Evolutionary conservation across 805 yeast genomes (phyloP).

Genomic region (Yamadazyma paraphyllophila): DNA sequence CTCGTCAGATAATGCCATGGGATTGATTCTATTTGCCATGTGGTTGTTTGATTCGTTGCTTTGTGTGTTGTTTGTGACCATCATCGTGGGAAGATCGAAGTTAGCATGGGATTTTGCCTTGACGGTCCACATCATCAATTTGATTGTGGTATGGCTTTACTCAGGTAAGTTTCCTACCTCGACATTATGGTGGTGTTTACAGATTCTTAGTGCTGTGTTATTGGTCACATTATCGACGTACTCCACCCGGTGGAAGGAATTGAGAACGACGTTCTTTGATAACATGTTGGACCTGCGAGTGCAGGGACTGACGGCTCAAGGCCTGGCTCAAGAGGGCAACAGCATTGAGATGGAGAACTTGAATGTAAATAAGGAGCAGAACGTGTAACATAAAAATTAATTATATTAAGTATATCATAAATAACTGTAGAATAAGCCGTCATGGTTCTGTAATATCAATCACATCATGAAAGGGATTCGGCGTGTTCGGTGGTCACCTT

Average conservation of each 20-base stretch:
- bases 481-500: background rate
- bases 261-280: conserved; percentile 86
- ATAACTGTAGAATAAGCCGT: no score
- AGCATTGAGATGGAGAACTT: conserved; percentile 12
- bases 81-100: conserved; percentile 89
- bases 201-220: conserved; percentile 60
- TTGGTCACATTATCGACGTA: conserved; percentile 84
- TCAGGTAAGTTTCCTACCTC: conserved; percentile 67
- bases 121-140: conserved; percentile 83
- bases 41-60: conserved; percentile 85
- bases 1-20: conserved; percentile 73
- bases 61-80: conserved; percentile 78
- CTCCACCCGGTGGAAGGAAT: conserved; percentile 88
- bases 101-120: conserved; percentile 95
- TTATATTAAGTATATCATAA: no score
- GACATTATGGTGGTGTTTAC: conserved; percentile 83
- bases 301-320: conserved; percentile 22
- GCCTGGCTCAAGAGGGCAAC: conserved; percentile 8
- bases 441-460: no score
- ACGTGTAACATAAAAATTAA: background rate
- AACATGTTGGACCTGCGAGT: conserved; percentile 60
- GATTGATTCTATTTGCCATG: conserved; percentile 65
- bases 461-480: no score
- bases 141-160: conserved; percentile 64
- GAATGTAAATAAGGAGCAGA: conserved; percentile 3